Evolutionary conservation across 2,329 filamentous ascomycete genomes (phyloP).

Genomic region (Calonectria naviculata): DNA sequence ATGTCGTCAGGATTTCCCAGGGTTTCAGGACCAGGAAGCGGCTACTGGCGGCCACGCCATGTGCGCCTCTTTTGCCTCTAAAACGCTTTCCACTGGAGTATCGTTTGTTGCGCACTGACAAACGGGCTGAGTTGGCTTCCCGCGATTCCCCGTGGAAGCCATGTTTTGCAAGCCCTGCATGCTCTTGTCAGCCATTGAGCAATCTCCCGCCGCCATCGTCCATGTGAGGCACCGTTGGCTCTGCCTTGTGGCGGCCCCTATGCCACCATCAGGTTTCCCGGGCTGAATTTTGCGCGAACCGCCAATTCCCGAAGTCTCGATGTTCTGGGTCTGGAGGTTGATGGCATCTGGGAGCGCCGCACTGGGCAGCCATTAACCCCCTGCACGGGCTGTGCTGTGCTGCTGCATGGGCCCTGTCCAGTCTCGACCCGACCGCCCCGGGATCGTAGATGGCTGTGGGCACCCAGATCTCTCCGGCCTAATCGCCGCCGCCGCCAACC

Average conservation of each 20-base stretch:
- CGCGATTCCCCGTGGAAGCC: background rate
- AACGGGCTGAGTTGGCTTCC: background rate
- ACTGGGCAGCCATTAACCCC: background rate
- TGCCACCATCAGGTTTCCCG: background rate
- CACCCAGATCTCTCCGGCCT: background rate
- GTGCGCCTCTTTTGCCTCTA: background rate
- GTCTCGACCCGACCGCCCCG: background rate
- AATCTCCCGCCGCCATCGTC: background rate
- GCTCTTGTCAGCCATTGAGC: background rate
- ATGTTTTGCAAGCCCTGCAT: background rate
- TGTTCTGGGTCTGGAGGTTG: background rate
- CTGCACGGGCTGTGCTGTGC: background rate
- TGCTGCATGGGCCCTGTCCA: background rate
- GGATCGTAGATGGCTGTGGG: background rate
- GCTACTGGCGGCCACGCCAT: background rate
- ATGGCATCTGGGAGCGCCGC: background rate
- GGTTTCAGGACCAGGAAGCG: background rate
- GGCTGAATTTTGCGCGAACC: background rate
- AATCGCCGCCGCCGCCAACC: background rate
- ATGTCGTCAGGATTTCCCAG: background rate
- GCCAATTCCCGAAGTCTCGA: background rate
- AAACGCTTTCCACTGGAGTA: background rate
- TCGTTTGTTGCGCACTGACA: background rate
- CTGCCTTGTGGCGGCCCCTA: background rate
- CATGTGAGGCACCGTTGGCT: background rate